Conservation (phyloP, 345 rosid genomes). For the Abelmoschus esculentus region DNA sequence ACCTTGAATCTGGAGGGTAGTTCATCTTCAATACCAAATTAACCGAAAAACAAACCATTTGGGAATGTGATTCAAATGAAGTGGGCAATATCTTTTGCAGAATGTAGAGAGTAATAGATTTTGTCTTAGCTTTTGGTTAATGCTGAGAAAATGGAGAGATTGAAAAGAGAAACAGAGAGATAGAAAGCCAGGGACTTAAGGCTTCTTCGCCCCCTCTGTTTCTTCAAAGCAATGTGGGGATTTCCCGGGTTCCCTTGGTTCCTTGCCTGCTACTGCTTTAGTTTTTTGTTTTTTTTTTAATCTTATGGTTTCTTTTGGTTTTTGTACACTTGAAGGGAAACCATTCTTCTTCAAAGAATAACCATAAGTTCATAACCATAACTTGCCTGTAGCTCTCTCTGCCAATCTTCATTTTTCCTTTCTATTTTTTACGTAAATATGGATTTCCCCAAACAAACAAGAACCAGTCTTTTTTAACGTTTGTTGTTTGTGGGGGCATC, state of each 20-base stretch:
- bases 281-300: not conserved
- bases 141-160: constrained; percentile 10
- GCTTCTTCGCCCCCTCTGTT: not conserved
- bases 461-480: constrained; percentile 3
- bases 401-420: no score
- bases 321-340: not conserved
- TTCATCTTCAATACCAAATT: constrained; percentile 9
- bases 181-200: constrained; percentile 28
- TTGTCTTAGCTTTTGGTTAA: no score
- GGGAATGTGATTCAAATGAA: not conserved
- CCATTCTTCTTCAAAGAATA: not conserved
- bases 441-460: not conserved
- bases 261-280: constrained; percentile 10
- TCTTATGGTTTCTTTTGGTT: not conserved
- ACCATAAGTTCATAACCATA: no score
- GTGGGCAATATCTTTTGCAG: no score
- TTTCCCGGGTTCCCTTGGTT: constrained; percentile 5
- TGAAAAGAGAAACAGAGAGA: constrained; percentile 15
- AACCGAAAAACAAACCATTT: constrained; percentile 14
- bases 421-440: no score
- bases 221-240: not conserved
- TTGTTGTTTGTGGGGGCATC: not conserved
- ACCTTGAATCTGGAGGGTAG: constrained; percentile 26
- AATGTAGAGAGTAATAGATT: no score
- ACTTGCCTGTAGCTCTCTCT: no score